Evolutionary conservation across 2,329 filamentous ascomycete genomes (phyloP).

Genomic region (Trichoderma sp.): DNA sequence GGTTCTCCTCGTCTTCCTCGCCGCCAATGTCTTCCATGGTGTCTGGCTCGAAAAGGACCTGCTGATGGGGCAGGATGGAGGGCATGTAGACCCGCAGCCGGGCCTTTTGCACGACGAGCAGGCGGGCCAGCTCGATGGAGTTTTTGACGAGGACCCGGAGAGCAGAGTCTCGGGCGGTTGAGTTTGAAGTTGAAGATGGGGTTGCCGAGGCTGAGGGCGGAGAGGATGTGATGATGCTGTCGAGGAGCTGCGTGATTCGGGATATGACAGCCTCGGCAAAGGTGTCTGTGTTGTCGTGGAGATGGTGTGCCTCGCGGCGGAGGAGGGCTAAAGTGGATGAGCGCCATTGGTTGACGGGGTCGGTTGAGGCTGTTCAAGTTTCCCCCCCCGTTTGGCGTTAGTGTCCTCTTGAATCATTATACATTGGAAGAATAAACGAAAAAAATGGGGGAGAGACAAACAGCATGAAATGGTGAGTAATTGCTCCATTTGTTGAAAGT

Average conservation of each 20-base stretch:
- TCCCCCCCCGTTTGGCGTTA: neutral
- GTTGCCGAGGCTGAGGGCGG: conserved; percentile 32
- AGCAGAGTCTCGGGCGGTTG: conserved; percentile 52
- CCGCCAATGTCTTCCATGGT: conserved; percentile 70
- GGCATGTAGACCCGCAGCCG: conserved; percentile 62
- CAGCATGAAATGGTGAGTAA: conserved; percentile 48
- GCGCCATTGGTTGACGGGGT: conserved; percentile 68
- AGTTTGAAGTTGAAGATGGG: neutral
- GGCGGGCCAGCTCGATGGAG: conserved; percentile 60
- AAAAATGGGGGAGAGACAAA: conserved; percentile 35
- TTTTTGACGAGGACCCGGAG: conserved; percentile 57
- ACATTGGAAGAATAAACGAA: neutral
- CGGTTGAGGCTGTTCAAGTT: conserved; percentile 47
- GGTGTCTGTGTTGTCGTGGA: conserved; percentile 51
- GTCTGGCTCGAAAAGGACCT: conserved; percentile 58
- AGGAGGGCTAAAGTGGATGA: conserved; percentile 65
- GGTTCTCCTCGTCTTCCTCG: conserved; percentile 61
- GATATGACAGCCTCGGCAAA: conserved; percentile 50
- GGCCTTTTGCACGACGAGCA: conserved; percentile 63
- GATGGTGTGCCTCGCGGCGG: conserved; percentile 55
- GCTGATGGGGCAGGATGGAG: conserved; percentile 55
- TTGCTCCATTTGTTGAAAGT: conserved; percentile 55
- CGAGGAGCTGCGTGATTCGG: conserved; percentile 54
- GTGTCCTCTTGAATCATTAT: neutral
- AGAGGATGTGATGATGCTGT: conserved; percentile 50